phyloP scores from a whole-genome alignment of 1,284 basidiomycete species.

The Coniophora puteana region DNA sequence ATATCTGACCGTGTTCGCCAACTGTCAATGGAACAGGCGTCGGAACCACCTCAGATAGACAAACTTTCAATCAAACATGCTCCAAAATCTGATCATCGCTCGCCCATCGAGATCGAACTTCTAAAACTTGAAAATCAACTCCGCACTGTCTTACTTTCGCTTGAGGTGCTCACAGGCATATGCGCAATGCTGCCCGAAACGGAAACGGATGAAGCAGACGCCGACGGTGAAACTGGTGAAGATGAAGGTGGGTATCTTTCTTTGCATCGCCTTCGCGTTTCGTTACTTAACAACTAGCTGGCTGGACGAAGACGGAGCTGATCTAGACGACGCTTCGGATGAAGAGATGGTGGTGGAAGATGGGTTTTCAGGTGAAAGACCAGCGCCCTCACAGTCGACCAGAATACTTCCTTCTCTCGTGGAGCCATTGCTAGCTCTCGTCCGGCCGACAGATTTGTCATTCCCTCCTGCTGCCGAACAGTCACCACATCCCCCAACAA shows the following conservation, averaged over 20 bases:
- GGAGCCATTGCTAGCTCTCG: constrained; percentile 60
- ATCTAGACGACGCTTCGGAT: constrained; percentile 32
- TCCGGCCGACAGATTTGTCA: constrained; percentile 72
- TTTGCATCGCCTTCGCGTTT: neutral
- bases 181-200: constrained; percentile 84
- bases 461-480: constrained; percentile 70
- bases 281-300: constrained; percentile 16
- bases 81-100: constrained; percentile 72
- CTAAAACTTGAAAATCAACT: constrained; percentile 73
- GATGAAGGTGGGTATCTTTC: constrained; percentile 26
- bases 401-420: constrained; percentile 49
- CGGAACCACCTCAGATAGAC: constrained; percentile 47
- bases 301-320: constrained; percentile 30
- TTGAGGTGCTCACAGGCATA: constrained; percentile 84
- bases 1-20: constrained; percentile 49
- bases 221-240: constrained; percentile 32
- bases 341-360: constrained; percentile 32
- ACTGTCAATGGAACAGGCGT: constrained; percentile 36
- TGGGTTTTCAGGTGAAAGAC: constrained; percentile 12
- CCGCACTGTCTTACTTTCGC: constrained; percentile 70
- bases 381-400: constrained; percentile 22
- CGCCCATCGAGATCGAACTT: constrained; percentile 63
- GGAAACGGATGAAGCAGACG: constrained; percentile 9
- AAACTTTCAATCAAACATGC: constrained; percentile 55
- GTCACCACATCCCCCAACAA: constrained; percentile 81